Evolutionary conservation across 345 rosid genomes (phyloP).

Genomic region (Salix dunnii): DNA sequence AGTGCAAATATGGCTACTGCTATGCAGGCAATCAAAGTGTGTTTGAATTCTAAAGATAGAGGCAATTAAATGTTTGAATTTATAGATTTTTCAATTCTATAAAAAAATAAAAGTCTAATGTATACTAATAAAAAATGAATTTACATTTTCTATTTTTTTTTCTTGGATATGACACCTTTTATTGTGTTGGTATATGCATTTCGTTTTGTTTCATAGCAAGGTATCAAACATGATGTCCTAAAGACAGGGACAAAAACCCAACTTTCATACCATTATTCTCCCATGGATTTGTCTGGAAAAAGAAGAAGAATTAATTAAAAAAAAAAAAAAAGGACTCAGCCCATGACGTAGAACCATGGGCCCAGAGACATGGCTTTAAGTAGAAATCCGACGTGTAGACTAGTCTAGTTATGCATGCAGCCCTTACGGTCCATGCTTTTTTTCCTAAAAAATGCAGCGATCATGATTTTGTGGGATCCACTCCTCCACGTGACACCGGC

Average conservation of each 20-base stretch:
- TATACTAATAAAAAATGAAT: too few species aligned
- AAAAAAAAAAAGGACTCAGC: neutral
- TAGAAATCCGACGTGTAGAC: constrained; percentile 3
- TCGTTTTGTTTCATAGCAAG: neutral
- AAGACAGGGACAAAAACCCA: too few species aligned
- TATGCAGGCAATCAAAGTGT: too few species aligned
- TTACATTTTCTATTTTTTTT: too few species aligned
- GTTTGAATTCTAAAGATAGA: too few species aligned
- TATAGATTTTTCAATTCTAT: too few species aligned
- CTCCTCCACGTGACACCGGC: constrained; percentile 21
- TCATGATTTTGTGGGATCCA: constrained; percentile 16
- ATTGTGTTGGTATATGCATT: too few species aligned
- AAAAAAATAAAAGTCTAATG: too few species aligned
- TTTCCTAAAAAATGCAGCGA: neutral
- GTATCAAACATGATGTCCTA: neutral
- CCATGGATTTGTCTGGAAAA: neutral
- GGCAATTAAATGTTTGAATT: too few species aligned
- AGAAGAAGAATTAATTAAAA: neutral
- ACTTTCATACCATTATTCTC: neutral
- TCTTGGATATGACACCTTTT: neutral
- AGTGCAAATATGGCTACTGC: too few species aligned
- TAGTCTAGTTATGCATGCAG: constrained; percentile 19
- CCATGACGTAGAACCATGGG: neutral
- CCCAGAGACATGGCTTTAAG: neutral
- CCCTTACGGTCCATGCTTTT: constrained; percentile 17